phyloP scores from a whole-genome alignment of 768 basidiomycete species.

The Tulasnella sp. region DNA sequence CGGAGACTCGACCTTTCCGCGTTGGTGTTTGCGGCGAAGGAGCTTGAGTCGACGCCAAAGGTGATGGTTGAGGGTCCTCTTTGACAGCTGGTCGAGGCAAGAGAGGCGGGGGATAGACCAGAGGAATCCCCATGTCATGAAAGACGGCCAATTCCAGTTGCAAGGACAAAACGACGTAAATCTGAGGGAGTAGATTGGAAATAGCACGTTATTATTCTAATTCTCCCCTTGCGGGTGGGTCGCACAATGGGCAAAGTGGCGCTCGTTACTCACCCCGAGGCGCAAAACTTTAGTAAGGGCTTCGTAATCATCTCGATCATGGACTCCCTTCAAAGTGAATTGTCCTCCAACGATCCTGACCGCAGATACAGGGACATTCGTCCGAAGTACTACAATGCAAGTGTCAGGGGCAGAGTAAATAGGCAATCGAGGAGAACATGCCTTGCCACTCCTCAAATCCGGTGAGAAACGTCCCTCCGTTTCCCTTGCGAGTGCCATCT shows the following conservation, averaged over 20 bases:
- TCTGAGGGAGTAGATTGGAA: slow-evolving; percentile 37
- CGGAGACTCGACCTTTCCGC: slow-evolving; percentile 18
- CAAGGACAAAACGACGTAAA: slow-evolving; percentile 36
- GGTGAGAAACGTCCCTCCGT: slow-evolving; percentile 31
- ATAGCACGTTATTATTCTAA: too few species aligned
- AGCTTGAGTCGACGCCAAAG: slow-evolving; percentile 3
- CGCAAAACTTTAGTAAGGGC: slow-evolving; percentile 39
- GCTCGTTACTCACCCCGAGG: slow-evolving; percentile 27
- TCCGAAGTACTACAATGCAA: neutral
- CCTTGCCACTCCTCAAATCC: slow-evolving; percentile 43
- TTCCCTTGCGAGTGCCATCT: slow-evolving; percentile 17
- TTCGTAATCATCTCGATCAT: slow-evolving; percentile 33
- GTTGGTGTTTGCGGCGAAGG: neutral
- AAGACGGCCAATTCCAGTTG: slow-evolving; percentile 18
- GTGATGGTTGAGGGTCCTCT: slow-evolving; percentile 4
- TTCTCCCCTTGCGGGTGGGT: slow-evolving; percentile 51
- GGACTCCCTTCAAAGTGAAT: slow-evolving; percentile 41
- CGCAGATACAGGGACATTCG: slow-evolving; percentile 18
- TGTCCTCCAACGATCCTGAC: slow-evolving; percentile 45
- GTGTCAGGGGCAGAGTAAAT: neutral
- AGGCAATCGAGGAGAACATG: slow-evolving; percentile 20
- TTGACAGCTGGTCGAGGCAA: slow-evolving; percentile 19
- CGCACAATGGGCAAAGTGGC: slow-evolving; percentile 44
- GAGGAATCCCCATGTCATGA: slow-evolving; percentile 2
- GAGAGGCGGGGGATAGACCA: neutral